Evolutionary conservation across 2,329 filamentous ascomycete species (phyloP).

Genomic region (Dactylonectria macrodidyma): DNA sequence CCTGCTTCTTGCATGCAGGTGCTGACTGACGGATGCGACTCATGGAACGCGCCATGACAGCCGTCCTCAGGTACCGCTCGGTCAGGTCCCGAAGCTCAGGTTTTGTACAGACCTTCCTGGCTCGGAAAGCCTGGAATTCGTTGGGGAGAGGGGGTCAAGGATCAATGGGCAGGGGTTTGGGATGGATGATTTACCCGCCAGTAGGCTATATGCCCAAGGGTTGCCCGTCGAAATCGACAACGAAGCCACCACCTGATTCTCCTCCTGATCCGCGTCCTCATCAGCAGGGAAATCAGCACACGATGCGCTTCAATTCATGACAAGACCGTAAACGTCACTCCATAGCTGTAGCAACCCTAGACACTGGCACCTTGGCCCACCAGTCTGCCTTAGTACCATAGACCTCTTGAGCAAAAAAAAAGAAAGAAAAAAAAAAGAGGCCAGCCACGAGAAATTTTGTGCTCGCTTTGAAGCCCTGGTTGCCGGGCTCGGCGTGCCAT

Average conservation of each 20-base stretch:
- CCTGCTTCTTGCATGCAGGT: slow-evolving; percentile 36
- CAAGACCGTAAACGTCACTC: slow-evolving; percentile 22
- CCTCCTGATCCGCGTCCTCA: slow-evolving; percentile 19
- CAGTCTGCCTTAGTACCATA: slow-evolving; percentile 8
- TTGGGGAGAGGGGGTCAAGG: slow-evolving; percentile 9
- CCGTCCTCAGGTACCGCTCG: slow-evolving; percentile 42
- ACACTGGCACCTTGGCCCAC: slow-evolving; percentile 10
- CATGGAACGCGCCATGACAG: slow-evolving; percentile 38
- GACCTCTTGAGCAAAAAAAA: slow-evolving; percentile 4
- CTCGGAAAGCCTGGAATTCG: slow-evolving; percentile 11
- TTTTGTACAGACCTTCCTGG: slow-evolving; percentile 9
- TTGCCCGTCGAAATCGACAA: slow-evolving; percentile 1
- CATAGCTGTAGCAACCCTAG: slow-evolving; percentile 25
- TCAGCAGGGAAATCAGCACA: slow-evolving; percentile 22
- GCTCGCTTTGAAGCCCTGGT: slow-evolving; percentile 17
- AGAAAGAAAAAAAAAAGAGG: slow-evolving; percentile 12
- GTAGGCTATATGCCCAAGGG: slow-evolving; percentile 27
- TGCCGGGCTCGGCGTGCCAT: slow-evolving; percentile 26
- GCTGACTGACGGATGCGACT: slow-evolving; percentile 22
- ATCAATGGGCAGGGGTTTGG: slow-evolving; percentile 16
- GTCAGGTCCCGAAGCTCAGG: slow-evolving; percentile 45
- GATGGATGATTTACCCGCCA: slow-evolving; percentile 21
- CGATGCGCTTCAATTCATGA: slow-evolving; percentile 24
- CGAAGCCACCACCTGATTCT: slow-evolving; percentile 22
- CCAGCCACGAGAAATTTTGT: slow-evolving; percentile 22